phyloP scores from a whole-genome alignment of 495 filamentous ascomycete species.

The Penicillium steckii region DNA sequence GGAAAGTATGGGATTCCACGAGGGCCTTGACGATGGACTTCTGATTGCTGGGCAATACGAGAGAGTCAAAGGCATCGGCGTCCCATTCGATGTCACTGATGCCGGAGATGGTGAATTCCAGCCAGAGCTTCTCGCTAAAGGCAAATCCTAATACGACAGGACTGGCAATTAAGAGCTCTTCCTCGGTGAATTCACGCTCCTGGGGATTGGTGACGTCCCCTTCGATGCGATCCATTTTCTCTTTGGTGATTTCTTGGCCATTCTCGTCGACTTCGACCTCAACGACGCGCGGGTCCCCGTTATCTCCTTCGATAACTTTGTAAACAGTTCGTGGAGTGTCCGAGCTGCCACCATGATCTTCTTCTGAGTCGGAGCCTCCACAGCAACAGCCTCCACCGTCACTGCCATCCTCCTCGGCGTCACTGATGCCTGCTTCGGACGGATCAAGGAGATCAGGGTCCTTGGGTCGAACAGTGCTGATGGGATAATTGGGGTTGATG shows the following conservation, averaged over 20 bases:
- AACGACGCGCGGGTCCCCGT: conserved; percentile 58
- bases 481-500: conserved; percentile 85
- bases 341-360: conserved; percentile 41
- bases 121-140: conserved; percentile 87
- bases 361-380: conserved; percentile 53
- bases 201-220: conserved; percentile 37
- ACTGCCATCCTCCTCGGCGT: conserved; percentile 41
- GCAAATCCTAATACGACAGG: conserved; percentile 92
- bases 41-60: conserved; percentile 72
- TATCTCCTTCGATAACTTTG: conserved; percentile 65
- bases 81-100: conserved; percentile 84
- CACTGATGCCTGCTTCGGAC: conserved; percentile 44
- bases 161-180: conserved; percentile 86
- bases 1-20: conserved; percentile 78
- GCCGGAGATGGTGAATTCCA: conserved; percentile 83
- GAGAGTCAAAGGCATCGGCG: conserved; percentile 72
- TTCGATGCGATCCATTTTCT: conserved; percentile 58
- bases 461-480: conserved; percentile 75
- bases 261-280: conserved; percentile 62
- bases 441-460: conserved; percentile 67
- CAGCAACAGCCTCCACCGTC: conserved; percentile 40
- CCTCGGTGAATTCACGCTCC: conserved; percentile 68
- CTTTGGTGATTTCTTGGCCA: conserved; percentile 60
- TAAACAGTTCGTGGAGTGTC: conserved; percentile 59
- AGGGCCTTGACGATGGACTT: conserved; percentile 80